phyloP scores from a whole-genome alignment of 2,329 filamentous ascomycete species.

The Rhinocladiella similis region DNA sequence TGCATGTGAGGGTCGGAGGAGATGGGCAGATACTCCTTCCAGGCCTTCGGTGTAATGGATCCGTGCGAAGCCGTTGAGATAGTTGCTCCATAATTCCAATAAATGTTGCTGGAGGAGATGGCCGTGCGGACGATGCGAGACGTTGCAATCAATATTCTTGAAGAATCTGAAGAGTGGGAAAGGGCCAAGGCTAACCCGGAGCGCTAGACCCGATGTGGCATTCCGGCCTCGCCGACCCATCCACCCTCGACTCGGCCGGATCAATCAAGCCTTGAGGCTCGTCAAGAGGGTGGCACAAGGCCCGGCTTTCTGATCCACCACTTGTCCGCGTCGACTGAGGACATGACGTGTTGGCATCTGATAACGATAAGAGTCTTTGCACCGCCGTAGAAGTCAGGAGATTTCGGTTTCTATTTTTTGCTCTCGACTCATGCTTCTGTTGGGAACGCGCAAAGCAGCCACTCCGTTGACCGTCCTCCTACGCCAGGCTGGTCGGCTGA shows the following conservation, averaged over 20 bases:
- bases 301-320: too few species aligned
- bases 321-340: too few species aligned
- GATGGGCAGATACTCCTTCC: not conserved
- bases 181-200: not conserved
- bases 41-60: not conserved
- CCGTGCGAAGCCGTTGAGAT: not conserved
- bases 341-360: too few species aligned
- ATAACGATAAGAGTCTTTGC: too few species aligned
- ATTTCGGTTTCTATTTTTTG: too few species aligned
- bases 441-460: too few species aligned
- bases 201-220: not conserved
- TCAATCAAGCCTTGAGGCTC: too few species aligned
- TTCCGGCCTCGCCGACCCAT: slow-evolving; percentile 49
- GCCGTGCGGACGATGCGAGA: not conserved
- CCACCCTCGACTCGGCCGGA: slow-evolving; percentile 11
- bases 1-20: not conserved
- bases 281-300: too few species aligned
- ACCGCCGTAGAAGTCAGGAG: too few species aligned
- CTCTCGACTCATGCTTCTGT: too few species aligned
- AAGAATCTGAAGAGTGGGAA: not conserved
- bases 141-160: not conserved
- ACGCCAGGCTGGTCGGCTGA: too few species aligned
- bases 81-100: not conserved
- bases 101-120: not conserved
- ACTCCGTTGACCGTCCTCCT: too few species aligned